phyloP scores from a whole-genome alignment of 495 filamentous ascomycete genomes.

The Talaromyces nanjingensis region DNA sequence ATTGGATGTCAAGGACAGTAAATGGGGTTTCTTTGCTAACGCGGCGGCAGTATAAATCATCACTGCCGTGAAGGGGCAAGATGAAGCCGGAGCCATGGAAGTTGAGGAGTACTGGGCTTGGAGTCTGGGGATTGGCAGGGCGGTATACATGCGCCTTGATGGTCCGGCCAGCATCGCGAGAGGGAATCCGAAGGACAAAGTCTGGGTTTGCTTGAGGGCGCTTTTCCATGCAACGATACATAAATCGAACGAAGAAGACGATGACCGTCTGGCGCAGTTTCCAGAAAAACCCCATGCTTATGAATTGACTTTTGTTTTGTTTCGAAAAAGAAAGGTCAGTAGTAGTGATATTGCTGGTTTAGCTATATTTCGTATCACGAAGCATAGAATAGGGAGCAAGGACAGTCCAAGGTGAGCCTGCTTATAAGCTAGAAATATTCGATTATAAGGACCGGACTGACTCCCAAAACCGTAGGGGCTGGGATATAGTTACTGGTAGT shows the following conservation, averaged over 20 bases:
- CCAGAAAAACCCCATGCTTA: too few species aligned
- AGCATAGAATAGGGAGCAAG: neutral
- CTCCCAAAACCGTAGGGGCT: neutral
- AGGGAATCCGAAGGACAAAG: neutral
- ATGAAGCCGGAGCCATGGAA: neutral
- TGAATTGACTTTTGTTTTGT: too few species aligned
- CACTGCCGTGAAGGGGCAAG: neutral
- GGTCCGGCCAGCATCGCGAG: neutral
- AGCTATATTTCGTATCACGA: too few species aligned
- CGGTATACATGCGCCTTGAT: neutral
- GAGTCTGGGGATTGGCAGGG: neutral
- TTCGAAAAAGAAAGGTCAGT: too few species aligned
- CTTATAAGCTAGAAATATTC: constrained; percentile 1
- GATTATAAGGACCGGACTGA: constrained; percentile 1
- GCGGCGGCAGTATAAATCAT: neutral
- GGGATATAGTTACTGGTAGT: too few species aligned
- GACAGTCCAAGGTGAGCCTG: constrained; percentile 3
- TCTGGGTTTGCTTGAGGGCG: neutral
- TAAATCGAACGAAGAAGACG: too few species aligned
- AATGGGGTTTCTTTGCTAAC: neutral
- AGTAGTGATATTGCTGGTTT: too few species aligned
- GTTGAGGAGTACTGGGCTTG: neutral
- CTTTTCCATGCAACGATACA: too few species aligned
- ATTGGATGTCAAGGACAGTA: neutral
- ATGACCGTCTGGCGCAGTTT: too few species aligned